Evolutionary conservation across 371 early-diverging fungal genomes (phyloP).

Genomic region (Lichtheimia hyalospora): DNA sequence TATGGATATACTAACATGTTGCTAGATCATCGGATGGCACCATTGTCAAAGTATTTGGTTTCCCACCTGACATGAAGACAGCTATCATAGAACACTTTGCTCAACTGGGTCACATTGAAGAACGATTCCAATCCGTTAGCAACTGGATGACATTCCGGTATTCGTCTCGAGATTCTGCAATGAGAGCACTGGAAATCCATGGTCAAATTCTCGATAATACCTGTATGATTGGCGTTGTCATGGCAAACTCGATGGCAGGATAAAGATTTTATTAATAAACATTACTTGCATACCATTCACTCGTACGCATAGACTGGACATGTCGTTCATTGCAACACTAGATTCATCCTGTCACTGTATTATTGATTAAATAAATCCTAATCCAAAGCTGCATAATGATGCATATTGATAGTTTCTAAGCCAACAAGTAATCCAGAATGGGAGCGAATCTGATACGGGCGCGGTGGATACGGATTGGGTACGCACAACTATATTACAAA

Average conservation of each 20-base stretch:
- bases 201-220: slow-evolving; percentile 23
- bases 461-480: no score
- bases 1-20: neutral
- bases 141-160: slow-evolving; percentile 46
- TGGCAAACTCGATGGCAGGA: slow-evolving; percentile 12
- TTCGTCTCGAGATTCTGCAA: slow-evolving; percentile 17
- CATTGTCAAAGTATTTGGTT: slow-evolving; percentile 39
- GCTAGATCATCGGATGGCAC: neutral
- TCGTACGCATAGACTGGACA: no score
- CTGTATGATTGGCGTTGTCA: slow-evolving; percentile 18
- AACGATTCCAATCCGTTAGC: slow-evolving; percentile 21
- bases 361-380: no score
- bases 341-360: no score
- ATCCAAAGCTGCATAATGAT: no score
- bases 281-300: neutral
- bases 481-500: no score
- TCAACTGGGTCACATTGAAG: slow-evolving; percentile 29
- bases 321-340: no score
- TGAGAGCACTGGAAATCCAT: slow-evolving; percentile 30
- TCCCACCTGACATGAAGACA: slow-evolving; percentile 20
- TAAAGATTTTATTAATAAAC: slow-evolving; percentile 4
- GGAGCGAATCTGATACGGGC: no score
- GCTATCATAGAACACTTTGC: slow-evolving; percentile 26
- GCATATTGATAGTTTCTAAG: no score
- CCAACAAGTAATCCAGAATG: no score